Percentiles rank a stretch among this genome's conserved stretches.
Conservation (phyloP, 176 grass and related monocot genomes). For the Avena insularis region DNA sequence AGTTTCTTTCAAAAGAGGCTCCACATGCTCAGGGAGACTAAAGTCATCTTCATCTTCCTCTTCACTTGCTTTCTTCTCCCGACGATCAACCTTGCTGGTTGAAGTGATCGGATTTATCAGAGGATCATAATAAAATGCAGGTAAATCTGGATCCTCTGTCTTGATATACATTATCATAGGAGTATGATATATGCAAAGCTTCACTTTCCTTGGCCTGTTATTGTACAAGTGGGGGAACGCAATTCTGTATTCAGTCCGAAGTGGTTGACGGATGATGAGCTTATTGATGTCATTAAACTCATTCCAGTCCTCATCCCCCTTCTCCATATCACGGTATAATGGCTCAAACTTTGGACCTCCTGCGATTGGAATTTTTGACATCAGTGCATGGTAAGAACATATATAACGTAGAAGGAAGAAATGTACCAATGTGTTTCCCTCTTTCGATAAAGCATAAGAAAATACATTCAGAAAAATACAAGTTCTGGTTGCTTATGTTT, state of each 20-base stretch:
- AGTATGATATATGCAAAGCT: constrained; percentile 84
- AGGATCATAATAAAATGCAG: constrained; percentile 98
- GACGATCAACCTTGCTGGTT: constrained; percentile 71
- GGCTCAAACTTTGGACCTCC: constrained; percentile 99
- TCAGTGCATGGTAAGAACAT: constrained; percentile 14
- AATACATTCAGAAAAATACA: neutral
- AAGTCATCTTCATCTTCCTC: constrained; percentile 88
- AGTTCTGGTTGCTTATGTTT: neutral
- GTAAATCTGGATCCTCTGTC: constrained; percentile 97
- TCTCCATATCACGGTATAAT: constrained; percentile 96
- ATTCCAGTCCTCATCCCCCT: constrained; percentile 99
- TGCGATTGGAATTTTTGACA: constrained; percentile 33
- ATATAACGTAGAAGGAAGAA: neutral
- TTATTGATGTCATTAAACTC: constrained; percentile 99
- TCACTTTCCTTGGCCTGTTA: constrained; percentile 98
- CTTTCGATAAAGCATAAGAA: constrained; percentile 14
- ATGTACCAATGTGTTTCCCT: neutral
- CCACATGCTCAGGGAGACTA: constrained; percentile 80
- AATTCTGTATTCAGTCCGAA: constrained; percentile 98
- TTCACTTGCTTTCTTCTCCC: constrained; percentile 69
- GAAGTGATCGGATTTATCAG: constrained; percentile 96
- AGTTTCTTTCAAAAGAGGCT: constrained; percentile 68
- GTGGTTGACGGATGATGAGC: constrained; percentile 96
- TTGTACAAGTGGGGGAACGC: constrained; percentile 98
- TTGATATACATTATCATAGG: constrained; percentile 99